phyloP scores from a whole-genome alignment of 768 basidiomycete species.

The Amanita rimosa region DNA sequence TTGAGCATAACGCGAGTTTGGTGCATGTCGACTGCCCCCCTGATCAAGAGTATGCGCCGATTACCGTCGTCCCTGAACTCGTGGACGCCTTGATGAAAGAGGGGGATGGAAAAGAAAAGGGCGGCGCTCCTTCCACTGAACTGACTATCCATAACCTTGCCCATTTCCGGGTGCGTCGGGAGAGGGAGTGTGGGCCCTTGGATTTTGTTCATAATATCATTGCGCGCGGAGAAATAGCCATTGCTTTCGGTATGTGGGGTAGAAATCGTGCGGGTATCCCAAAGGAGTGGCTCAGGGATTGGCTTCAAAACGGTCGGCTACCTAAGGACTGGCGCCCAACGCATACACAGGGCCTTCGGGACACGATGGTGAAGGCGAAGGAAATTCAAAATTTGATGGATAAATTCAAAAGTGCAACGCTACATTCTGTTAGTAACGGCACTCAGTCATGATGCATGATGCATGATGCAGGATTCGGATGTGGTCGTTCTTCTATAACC shows the following conservation, averaged over 20 bases:
- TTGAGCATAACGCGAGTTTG: constrained; percentile 54
- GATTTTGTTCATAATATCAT: constrained; percentile 42
- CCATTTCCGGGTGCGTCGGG: constrained; percentile 38
- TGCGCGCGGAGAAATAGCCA: constrained; percentile 58
- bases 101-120: constrained; percentile 18
- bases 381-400: constrained; percentile 19
- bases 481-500: too few species aligned
- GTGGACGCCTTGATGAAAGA: constrained; percentile 27
- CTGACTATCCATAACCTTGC: constrained; percentile 33
- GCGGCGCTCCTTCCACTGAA: constrained; percentile 11
- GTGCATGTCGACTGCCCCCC: constrained; percentile 36
- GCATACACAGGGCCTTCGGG: constrained; percentile 22
- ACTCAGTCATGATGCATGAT: too few species aligned
- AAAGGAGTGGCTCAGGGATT: constrained; percentile 32
- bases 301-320: constrained; percentile 41
- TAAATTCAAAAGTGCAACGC: constrained; percentile 8
- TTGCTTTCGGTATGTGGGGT: constrained; percentile 49
- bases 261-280: constrained; percentile 30
- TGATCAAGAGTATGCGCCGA: constrained; percentile 35
- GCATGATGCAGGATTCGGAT: too few species aligned
- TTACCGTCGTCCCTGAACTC: constrained; percentile 21
- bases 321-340: constrained; percentile 34
- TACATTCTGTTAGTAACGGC: too few species aligned
- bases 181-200: constrained; percentile 29
- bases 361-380: constrained; percentile 22